Evolutionary conservation across 768 basidiomycete species (phyloP), one percentile per base, ranked within the genome.

Genomic region (Trametes maxima): DNA sequence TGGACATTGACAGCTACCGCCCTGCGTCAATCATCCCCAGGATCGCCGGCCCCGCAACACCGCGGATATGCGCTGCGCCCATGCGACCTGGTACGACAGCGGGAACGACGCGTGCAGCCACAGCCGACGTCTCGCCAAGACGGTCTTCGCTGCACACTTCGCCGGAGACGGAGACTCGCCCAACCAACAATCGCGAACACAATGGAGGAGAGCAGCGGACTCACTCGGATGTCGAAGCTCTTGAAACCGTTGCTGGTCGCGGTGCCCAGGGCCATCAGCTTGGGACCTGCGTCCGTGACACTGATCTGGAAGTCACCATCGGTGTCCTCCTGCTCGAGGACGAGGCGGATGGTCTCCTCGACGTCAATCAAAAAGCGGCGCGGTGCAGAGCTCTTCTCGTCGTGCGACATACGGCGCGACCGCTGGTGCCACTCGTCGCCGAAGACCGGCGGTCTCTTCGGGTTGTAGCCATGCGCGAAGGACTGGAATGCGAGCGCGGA

Each of bases 181-280:
- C 2, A 21, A 37, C n/a, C 36, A 52, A 39, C 49, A 21, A 33
- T 33, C n/a, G 43, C 13, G 21, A 19, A n/a, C 49, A 19, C 17
- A 21, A n/a, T n/a, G n/a, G n/a, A n/a, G 49, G 12, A 25, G 19
- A 52, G 24, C 14, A 42, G 33, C 50, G 42, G 37, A 73, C 84
- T 65, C 73, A 94, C 92, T 46, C 96, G 83, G 64, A 98, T 94
- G 76, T 99, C 96, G 73, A 97, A 97, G 3, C 89, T 89, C 79
- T 98, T 98, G 86, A 93, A 95, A 17, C 95, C 96, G 75, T 99
- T 99, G 75, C 92, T 94, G 4, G 94, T 94, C 10, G 94, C 96
- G 0, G 96, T 99, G 17, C 96, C 96, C 56, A 99, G 82, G 0
- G 95, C 87, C 82, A 98, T 89, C 73, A 96, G 83, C 79, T 98